Percentiles rank a stretch among this genome's conserved stretches.
Evolutionary conservation across 2,329 filamentous ascomycete species (phyloP).

Genomic region (Pseudopithomyces maydicus): DNA sequence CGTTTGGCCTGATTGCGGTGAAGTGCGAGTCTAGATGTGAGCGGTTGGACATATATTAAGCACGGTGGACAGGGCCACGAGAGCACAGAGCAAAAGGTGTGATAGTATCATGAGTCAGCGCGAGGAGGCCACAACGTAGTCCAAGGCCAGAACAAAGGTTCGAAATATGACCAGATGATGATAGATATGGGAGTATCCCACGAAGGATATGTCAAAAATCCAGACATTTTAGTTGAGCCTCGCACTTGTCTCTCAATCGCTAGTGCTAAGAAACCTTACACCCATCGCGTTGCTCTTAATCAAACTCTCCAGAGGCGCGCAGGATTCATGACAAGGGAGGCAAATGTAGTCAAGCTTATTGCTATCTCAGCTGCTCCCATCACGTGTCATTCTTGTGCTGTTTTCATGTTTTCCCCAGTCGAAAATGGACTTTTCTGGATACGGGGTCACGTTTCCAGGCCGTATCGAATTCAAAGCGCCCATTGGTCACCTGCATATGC

Average conservation of each 20-base stretch:
- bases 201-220: neutral
- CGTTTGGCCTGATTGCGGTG: constrained; percentile 74
- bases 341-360: too few species aligned
- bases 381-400: too few species aligned
- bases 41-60: neutral
- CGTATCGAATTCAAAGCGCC: neutral
- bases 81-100: neutral
- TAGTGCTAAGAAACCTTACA: too few species aligned
- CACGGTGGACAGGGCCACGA: neutral
- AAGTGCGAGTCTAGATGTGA: constrained; percentile 16
- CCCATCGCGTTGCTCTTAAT: too few species aligned
- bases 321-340: too few species aligned
- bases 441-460: too few species aligned
- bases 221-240: too few species aligned
- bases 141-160: neutral
- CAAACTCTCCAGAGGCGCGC: too few species aligned
- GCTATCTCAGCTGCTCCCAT: too few species aligned
- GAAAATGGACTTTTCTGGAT: too few species aligned
- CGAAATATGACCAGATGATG: neutral
- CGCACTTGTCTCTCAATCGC: too few species aligned
- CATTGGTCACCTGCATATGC: neutral
- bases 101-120: neutral
- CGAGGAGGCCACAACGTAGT: neutral
- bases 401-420: too few species aligned
- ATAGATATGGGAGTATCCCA: neutral